Evolutionary conservation across 192 early-diverging fungal species (phyloP).

Genomic region (Coemansia biformis): DNA sequence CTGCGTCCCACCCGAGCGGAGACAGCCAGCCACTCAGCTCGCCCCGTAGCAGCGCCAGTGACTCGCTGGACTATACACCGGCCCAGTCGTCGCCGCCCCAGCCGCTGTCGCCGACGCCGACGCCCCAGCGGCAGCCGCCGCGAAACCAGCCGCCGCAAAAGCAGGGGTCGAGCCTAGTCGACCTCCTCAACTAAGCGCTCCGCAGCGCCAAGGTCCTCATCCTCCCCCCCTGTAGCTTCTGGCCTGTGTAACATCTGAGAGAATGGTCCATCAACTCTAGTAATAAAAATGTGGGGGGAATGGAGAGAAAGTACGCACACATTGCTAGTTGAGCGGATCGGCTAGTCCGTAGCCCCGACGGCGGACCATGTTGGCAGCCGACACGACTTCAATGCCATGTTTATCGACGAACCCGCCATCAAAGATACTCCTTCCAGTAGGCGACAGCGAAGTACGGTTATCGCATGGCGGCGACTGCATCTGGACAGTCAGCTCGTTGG

Average conservation of each 20-base stretch:
- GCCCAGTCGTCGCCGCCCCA: neutral
- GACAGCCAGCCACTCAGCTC: too few species aligned
- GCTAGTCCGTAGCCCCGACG: conserved; percentile 39
- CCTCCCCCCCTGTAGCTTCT: too few species aligned
- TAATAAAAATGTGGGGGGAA: too few species aligned
- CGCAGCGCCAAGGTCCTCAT: too few species aligned
- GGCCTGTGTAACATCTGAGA: too few species aligned
- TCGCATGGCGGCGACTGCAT: neutral
- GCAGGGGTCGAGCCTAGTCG: conserved; percentile 9
- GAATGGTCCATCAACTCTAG: too few species aligned
- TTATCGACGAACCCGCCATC: conserved; percentile 14
- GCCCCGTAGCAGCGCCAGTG: too few species aligned
- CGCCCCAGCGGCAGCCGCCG: neutral
- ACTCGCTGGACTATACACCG: too few species aligned
- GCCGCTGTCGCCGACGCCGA: neutral
- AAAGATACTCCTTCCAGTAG: conserved; percentile 11
- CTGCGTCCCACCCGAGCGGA: too few species aligned
- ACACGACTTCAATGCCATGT: conserved; percentile 39
- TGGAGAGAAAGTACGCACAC: too few species aligned
- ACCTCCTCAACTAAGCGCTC: conserved; percentile 35
- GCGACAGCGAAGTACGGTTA: neutral
- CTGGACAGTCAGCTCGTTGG: too few species aligned
- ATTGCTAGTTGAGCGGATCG: conserved; percentile 39
- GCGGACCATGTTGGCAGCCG: conserved; percentile 38
- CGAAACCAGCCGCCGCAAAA: neutral